Base-by-base conservation (phyloP, 2,329 filamentous ascomycete species). In the Cylindrodendrum hubeiense region DNA sequence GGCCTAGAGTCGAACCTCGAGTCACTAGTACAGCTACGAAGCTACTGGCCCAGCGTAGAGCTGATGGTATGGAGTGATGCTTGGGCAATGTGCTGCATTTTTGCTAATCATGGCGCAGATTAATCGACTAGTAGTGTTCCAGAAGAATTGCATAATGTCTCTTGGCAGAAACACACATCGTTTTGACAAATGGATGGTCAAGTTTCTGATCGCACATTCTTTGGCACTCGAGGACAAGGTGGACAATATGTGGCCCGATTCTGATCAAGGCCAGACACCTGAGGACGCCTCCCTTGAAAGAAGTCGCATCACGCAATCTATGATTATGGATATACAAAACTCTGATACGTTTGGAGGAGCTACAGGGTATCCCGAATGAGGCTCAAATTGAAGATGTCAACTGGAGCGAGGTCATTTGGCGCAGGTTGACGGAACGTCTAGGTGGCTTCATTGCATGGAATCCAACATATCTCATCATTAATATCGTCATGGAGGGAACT, bases 141-240 rank as follows among this genome's bases (percentile, higher is more conserved):
- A 79, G 46, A 75, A 74, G 17, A 71, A 70, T 34, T 79, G 78
- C 33, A 66, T 79, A 4, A 61, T 66, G 2, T 77, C 76, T 1
- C 60, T 70, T 12, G 68, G 61, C 8, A 65, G 60, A 15, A 74
- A 77, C 24, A 77, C 78, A 1, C 75, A 79, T 59, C 69, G 75
- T 1, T 77, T 88, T 60, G 87, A 89, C 67, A 77, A 76, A 51
- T 84, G 86, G 57, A 82, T 87, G 54, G 76, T 83, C 58, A 85
- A 87, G 52, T 80, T 80, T 52, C 67, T 80, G 1, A 71, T 79
- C 13, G 74, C 78, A 34, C 77, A 80, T 63, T 69, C 75, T 1
- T 47, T 78, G 13, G 66, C 68, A 8, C 65, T 79, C 3, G 76
- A 78, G 26, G 74, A 76, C 5, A 76, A 76, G 54, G 71, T 70